Percentiles rank a stretch among this genome's conserved stretches.
phyloP scores from a whole-genome alignment of 176 grass and related monocot species.

The Raddia distichophylla region DNA sequence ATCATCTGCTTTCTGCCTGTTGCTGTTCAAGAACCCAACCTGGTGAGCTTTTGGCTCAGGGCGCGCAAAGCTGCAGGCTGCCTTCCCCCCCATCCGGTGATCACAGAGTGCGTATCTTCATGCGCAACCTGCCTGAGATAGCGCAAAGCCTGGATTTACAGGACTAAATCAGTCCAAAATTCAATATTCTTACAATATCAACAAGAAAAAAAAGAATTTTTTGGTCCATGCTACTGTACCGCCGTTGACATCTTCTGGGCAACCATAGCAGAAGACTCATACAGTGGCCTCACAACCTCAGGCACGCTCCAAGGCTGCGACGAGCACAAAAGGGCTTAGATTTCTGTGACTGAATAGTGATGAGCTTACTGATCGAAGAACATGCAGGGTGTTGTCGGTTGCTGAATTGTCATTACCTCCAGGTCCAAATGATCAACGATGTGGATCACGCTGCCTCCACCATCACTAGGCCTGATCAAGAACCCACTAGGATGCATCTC shows the following conservation, averaged over 20 bases:
- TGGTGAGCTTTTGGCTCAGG: slow-evolving; percentile 85
- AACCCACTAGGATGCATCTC: slow-evolving; percentile 94
- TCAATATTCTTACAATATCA: background rate
- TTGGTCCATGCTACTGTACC: slow-evolving; percentile 48
- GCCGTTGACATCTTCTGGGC: slow-evolving; percentile 83
- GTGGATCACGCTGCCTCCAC: slow-evolving; percentile 82
- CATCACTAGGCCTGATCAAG: slow-evolving; percentile 87
- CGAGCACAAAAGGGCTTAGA: slow-evolving; percentile 21
- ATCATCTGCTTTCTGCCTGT: slow-evolving; percentile 2
- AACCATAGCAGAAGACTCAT: slow-evolving; percentile 83
- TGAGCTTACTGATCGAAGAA: slow-evolving; percentile 10
- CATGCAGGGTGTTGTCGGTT: background rate
- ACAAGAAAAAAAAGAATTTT: background rate
- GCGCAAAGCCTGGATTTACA: slow-evolving; percentile 74
- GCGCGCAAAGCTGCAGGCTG: slow-evolving; percentile 83
- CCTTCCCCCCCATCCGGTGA: slow-evolving; percentile 72
- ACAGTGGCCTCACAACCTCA: slow-evolving; percentile 86
- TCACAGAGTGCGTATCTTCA: slow-evolving; percentile 68
- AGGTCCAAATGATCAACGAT: slow-evolving; percentile 94
- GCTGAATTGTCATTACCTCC: slow-evolving; percentile 59
- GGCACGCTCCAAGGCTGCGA: slow-evolving; percentile 86
- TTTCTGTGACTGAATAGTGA: background rate
- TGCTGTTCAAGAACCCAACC: slow-evolving; percentile 52
- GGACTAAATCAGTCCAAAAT: slow-evolving; percentile 26
- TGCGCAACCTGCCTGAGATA: slow-evolving; percentile 82